A percentile compares a stretch with the other conserved stretches of the same genome.
Conservation (phyloP, 805 yeast genomes). For the Kodamaea hsintzibuensis region DNA sequence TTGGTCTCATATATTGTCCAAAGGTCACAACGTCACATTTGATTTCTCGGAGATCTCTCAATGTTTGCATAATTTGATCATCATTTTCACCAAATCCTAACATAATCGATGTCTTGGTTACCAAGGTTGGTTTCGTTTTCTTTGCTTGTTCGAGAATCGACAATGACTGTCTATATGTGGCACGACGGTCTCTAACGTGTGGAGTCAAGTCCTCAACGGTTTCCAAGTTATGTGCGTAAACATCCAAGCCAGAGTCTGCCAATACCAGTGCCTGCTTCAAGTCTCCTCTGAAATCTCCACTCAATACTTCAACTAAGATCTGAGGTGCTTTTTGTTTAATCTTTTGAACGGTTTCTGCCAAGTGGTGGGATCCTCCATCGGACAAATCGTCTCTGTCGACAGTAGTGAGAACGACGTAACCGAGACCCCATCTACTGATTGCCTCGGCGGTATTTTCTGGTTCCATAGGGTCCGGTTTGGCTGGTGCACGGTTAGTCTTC, state of each 20-base stretch:
- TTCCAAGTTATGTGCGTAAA: constrained; percentile 95
- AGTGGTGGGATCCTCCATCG: constrained; percentile 93
- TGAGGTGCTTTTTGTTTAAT: constrained; percentile 90
- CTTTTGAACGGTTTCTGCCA: constrained; percentile 80
- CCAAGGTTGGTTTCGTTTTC: constrained; percentile 64
- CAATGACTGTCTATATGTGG: constrained; percentile 88
- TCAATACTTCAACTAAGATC: constrained; percentile 85
- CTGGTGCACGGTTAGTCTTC: constrained; percentile 86
- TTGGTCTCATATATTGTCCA: constrained; percentile 99
- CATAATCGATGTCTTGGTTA: constrained; percentile 95
- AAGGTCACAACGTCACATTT: constrained; percentile 94
- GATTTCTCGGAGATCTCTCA: constrained; percentile 71
- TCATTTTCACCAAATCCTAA: constrained; percentile 96
- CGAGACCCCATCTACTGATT: constrained; percentile 95
- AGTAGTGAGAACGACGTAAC: constrained; percentile 95
- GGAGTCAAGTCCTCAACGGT: constrained; percentile 96
- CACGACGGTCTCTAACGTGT: constrained; percentile 92
- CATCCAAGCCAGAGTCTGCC: constrained; percentile 88
- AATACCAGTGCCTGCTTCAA: constrained; percentile 73
- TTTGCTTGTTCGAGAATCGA: constrained; percentile 81
- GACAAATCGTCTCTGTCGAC: constrained; percentile 94
- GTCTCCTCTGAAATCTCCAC: constrained; percentile 96
- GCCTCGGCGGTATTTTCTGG: constrained; percentile 99
- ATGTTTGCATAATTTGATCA: constrained; percentile 76
- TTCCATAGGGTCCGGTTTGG: constrained; percentile 90